These are phyloP conservation scores for Spergularia bocconei DNA, from an alignment of 148 eudicot species.

Conservation along the genomic window DNA sequence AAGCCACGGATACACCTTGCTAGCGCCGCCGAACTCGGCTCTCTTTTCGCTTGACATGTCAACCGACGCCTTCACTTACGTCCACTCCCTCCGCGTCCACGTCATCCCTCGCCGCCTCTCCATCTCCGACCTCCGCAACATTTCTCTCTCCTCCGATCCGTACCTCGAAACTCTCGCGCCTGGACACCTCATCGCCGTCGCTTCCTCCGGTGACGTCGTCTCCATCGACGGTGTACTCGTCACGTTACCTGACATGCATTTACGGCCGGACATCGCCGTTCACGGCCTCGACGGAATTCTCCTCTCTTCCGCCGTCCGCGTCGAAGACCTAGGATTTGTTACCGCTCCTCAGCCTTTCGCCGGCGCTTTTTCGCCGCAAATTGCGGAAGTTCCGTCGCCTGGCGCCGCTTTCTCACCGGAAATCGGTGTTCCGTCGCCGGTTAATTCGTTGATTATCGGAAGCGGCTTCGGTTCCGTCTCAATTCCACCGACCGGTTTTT, in stretches of 20 bases:
- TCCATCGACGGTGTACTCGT: constrained; percentile 45
- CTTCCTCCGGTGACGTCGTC: constrained; percentile 21
- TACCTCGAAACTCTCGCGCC: constrained; percentile 39
- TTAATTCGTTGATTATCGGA: constrained; percentile 4
- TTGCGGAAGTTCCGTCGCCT: constrained; percentile 1
- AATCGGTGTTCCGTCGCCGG: constrained; percentile 7
- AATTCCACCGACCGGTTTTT: constrained; percentile 15
- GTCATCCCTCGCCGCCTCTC: constrained; percentile 42
- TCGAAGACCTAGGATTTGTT: constrained; percentile 8
- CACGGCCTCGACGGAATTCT: constrained; percentile 59
- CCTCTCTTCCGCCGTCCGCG: constrained; percentile 20
- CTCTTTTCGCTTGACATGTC: constrained; percentile 52
- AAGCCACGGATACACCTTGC: constrained; percentile 37
- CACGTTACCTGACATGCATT: constrained; percentile 39
- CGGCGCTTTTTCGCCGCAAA: constrained; percentile 6
- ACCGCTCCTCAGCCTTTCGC: constrained; percentile 11
- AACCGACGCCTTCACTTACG: constrained; percentile 40
- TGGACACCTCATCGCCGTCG: constrained; percentile 32
- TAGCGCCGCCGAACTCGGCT: constrained; percentile 43
- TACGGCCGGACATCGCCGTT: constrained; percentile 38
- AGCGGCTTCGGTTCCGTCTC: constrained; percentile 18
- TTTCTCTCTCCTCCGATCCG: constrained; percentile 29
- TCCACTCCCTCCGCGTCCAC: constrained; percentile 47
- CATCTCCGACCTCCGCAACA: constrained; percentile 33
- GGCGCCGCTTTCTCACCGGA: neutral